Base-by-base conservation (phyloP, 2,329 filamentous ascomycete species). In the Neofusicoccum laricinum region DNA sequence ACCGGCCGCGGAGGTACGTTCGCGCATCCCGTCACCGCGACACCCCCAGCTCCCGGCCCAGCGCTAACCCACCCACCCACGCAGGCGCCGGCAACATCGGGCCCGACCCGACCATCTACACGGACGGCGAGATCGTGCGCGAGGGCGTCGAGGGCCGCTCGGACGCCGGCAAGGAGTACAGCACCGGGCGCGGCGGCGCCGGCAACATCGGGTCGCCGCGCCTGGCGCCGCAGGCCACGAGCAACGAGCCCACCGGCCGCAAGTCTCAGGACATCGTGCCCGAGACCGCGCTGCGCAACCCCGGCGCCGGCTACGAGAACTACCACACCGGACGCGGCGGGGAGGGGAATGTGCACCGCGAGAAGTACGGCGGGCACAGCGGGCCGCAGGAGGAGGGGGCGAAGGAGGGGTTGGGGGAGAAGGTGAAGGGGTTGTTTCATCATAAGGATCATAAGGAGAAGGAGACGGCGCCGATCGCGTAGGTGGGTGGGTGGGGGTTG, bases 71-170 rank as follows among this genome's bases (percentile, higher is more conserved):
- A 30, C 19, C 21, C 2, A 17, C 1, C 21, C 21, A 2, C 51
- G n/a, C 67, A 84, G 82, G 82, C 66, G 80, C 82, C 66, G 82
- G 82, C 65, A 85, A 85, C 71, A 84, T 85, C 67, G 77, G 79
- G 66, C 75, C 76, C 34, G 82, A 84, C 68, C 62, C 71, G 15
- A 78, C 75, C 19, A 68, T 75, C 50, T 77, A 77, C 67, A 71
- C 71, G 36, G 73, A 75, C 66, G 73, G 71, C 66, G 69, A 67
- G 65, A 76, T 77, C 63, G 69, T 75, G 32, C 75, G 73, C 68
- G 75, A 77, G 67, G 75, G 74, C 66, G 43, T 67, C 21, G 64
- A 68, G 14, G 71, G 72, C 65, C 70, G 71, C 48, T 69, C 71
- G 43, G 63, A 59, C 17, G 63, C 14, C n/a, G 51, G 55, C 55